Percentiles rank a stretch among this genome's conserved stretches.
phyloP scores from a whole-genome alignment of 2,329 filamentous ascomycete genomes.

The Aspergillus glaucus region DNA sequence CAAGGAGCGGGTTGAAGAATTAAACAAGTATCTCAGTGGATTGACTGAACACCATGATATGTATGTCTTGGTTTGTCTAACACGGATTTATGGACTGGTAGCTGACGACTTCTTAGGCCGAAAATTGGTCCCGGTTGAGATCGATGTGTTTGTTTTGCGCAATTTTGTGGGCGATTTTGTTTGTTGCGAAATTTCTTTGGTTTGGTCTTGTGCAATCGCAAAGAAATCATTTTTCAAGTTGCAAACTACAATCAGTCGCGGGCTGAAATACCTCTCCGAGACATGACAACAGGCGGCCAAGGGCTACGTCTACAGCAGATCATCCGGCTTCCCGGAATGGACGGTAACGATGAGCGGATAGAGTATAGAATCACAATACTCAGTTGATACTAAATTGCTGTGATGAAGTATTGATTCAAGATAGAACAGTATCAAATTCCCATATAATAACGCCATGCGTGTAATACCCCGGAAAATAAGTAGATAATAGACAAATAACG shows the following conservation, averaged over 20 bases:
- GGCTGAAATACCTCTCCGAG: neutral
- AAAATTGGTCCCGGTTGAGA: conserved; percentile 37
- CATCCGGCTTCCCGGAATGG: neutral
- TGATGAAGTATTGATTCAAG: neutral
- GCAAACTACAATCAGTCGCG: too few relatives aligned
- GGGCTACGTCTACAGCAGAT: neutral
- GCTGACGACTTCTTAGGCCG: conserved; percentile 24
- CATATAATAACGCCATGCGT: conserved; percentile 6
- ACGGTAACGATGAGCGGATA: neutral
- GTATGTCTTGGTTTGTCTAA: conserved; percentile 38
- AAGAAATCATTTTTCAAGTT: too few relatives aligned
- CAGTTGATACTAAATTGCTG: neutral
- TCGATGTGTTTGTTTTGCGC: neutral
- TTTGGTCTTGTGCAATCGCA: too few relatives aligned
- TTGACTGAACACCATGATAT: conserved; percentile 98
- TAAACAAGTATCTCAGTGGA: conserved; percentile 87
- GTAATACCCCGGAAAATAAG: neutral
- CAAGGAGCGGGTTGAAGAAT: conserved; percentile 90
- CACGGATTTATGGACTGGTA: neutral
- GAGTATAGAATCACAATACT: neutral
- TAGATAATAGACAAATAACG: conserved; percentile 5
- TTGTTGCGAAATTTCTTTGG: neutral
- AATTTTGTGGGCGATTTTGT: neutral
- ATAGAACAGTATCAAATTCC: neutral
- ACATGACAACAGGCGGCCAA: neutral